phyloP scores from a whole-genome alignment of 768 basidiomycete genomes.

The Naganishia friedmannii region DNA sequence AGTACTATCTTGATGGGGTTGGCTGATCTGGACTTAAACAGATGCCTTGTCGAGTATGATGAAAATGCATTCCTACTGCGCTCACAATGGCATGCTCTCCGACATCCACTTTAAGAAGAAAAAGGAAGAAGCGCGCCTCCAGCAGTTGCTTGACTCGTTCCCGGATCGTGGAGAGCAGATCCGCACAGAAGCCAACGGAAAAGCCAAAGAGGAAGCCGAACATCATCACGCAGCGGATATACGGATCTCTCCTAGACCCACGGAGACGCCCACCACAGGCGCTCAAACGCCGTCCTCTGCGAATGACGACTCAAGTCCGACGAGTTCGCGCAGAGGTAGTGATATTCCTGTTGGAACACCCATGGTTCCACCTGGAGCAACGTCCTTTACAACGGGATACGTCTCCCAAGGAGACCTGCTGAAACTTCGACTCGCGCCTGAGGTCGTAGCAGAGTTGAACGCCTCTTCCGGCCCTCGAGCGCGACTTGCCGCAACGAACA shows the following conservation, averaged over 20 bases:
- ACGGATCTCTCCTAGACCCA: not conserved
- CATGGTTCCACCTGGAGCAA: conserved; percentile 43
- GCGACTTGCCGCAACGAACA: conserved; percentile 48
- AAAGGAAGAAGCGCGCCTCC: conserved; percentile 56
- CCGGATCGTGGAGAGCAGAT: conserved; percentile 35
- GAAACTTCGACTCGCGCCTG: conserved; percentile 23
- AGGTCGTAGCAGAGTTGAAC: conserved; percentile 40
- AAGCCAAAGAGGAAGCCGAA: conserved; percentile 58
- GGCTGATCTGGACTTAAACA: too few relatives aligned
- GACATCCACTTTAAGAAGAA: conserved; percentile 41
- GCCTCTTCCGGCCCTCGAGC: conserved; percentile 40
- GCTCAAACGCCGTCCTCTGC: not conserved
- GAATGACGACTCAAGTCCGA: conserved; percentile 55
- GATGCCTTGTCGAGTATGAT: conserved; percentile 67
- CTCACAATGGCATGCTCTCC: conserved; percentile 80
- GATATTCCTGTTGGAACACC: conserved; percentile 50
- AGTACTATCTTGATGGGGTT: too few relatives aligned
- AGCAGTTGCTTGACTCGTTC: conserved; percentile 30
- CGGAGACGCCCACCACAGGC: not conserved
- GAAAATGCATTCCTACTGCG: conserved; percentile 86
- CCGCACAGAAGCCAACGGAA: conserved; percentile 49
- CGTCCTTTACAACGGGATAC: conserved; percentile 32
- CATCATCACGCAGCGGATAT: conserved; percentile 54
- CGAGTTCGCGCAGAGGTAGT: conserved; percentile 51
- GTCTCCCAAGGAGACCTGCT: conserved; percentile 28